Evolutionary conservation across 345 rosid genomes (phyloP).

Genomic region (Salix brachista): DNA sequence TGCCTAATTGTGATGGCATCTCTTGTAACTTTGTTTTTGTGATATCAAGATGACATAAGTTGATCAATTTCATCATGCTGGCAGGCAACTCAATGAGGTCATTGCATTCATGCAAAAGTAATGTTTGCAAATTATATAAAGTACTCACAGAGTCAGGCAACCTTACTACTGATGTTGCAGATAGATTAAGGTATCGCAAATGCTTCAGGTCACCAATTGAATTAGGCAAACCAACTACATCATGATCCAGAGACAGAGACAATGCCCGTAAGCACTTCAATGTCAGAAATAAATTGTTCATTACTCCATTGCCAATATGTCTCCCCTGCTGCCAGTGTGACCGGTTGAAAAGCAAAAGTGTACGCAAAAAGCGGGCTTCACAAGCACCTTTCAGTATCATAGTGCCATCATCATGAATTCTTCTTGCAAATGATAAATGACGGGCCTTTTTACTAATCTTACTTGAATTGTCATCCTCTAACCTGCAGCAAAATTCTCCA

Average conservation of each 20-base stretch:
- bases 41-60: not conserved
- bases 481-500: conserved; percentile 4
- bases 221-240: not conserved
- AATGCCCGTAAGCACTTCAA: not conserved
- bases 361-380: too few species aligned
- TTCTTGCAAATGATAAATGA: too few species aligned
- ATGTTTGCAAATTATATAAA: not conserved
- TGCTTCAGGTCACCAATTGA: not conserved
- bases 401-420: too few species aligned
- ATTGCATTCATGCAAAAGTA: not conserved
- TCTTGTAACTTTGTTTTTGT: not conserved
- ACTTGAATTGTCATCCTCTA: not conserved
- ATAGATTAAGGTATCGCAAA: not conserved
- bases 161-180: not conserved
- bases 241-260: not conserved
- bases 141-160: not conserved
- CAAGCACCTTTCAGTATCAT: not conserved
- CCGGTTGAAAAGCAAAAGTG: too few species aligned
- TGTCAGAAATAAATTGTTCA: not conserved
- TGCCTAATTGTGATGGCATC: not conserved
- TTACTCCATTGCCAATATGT: too few species aligned
- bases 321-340: too few species aligned
- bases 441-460: too few species aligned
- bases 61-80: not conserved
- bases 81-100: not conserved